A percentile compares a stretch with the other conserved stretches of the same genome.
Conservation (phyloP, 352 stramenopile species). For the Peronosclerospora sorghi region DNA sequence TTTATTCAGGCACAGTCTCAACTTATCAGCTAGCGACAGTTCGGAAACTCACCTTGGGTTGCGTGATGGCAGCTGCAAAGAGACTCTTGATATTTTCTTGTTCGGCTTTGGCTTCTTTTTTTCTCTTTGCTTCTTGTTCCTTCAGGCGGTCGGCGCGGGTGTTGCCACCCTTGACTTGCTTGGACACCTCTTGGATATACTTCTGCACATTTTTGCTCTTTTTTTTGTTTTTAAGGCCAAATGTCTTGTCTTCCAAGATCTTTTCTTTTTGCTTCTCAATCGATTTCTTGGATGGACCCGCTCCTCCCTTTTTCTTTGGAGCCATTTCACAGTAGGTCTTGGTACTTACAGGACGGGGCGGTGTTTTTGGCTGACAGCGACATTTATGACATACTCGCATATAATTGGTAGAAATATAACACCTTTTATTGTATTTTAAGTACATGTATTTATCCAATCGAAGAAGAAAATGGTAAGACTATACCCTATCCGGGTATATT, state of each 20-base stretch:
- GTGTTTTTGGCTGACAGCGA: constrained; percentile 15
- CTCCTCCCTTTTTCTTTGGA: constrained; percentile 50
- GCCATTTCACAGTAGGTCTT: constrained; percentile 31
- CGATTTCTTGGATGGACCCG: constrained; percentile 74
- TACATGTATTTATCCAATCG: background rate
- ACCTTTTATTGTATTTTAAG: background rate
- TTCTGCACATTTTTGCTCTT: constrained; percentile 95
- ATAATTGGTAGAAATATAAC: constrained; percentile 11
- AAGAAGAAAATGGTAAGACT: too few relatives aligned
- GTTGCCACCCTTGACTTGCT: constrained; percentile 80
- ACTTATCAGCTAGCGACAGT: background rate
- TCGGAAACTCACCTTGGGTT: constrained; percentile 51
- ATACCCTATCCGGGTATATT: too few relatives aligned
- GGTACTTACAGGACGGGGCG: background rate
- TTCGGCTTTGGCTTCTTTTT: constrained; percentile 77
- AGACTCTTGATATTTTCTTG: constrained; percentile 78
- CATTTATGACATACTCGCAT: constrained; percentile 2
- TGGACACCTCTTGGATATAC: constrained; percentile 85
- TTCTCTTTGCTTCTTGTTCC: constrained; percentile 59
- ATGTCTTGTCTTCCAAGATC: constrained; percentile 97
- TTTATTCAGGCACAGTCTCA: constrained; percentile 1
- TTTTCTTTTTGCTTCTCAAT: constrained; percentile 89
- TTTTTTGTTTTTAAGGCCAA: constrained; percentile 99
- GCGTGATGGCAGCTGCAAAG: constrained; percentile 78
- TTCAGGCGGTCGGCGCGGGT: constrained; percentile 72